Evolutionary conservation across 2,329 filamentous ascomycete genomes (phyloP).

Genomic region (Talaromyces marneffei): DNA sequence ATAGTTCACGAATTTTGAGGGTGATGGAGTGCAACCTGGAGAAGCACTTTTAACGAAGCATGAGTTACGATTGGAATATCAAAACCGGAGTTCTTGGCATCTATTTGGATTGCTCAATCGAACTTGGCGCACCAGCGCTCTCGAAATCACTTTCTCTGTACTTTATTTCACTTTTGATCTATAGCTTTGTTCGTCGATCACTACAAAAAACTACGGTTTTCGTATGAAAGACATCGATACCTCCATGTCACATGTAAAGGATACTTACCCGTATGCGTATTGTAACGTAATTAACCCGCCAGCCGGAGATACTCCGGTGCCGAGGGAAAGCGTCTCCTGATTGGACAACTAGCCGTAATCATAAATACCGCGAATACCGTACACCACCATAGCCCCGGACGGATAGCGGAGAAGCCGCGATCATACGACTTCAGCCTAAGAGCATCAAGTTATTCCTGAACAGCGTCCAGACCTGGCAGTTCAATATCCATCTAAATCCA

Average conservation of each 20-base stretch:
- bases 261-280: neutral
- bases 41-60: neutral
- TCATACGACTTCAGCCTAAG: conserved; percentile 4
- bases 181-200: neutral
- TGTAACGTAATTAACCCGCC: neutral
- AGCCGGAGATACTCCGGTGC: neutral
- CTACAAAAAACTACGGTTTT: neutral
- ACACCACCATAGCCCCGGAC: neutral
- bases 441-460: neutral
- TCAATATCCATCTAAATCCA: neutral
- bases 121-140: neutral
- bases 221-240: neutral
- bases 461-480: neutral
- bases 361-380: neutral
- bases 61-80: neutral
- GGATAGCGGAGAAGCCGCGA: conserved; percentile 9
- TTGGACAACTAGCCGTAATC: neutral
- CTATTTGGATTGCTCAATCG: neutral
- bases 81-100: neutral
- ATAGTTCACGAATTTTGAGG: neutral
- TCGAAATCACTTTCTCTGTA: neutral
- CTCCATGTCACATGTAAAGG: conserved; percentile 5
- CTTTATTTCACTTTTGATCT: neutral
- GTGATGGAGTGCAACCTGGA: neutral
- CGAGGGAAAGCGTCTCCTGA: neutral